A percentile compares a stretch with the other conserved stretches of the same genome.
Conservation (phyloP, 2,329 filamentous ascomycete genomes). For the Neonectria sp. region DNA sequence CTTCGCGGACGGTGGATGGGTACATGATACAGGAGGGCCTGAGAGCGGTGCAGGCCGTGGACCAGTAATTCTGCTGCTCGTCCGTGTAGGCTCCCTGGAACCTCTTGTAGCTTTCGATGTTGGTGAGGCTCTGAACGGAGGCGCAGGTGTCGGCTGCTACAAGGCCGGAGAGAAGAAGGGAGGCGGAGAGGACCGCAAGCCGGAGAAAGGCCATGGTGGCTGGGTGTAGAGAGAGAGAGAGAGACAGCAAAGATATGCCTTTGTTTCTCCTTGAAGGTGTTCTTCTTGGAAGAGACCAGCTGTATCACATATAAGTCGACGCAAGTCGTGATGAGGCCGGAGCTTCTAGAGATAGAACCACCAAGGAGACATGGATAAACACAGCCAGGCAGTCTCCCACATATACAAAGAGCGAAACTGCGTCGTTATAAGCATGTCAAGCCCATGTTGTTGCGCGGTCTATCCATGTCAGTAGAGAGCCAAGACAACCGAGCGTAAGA, state of each 20-base stretch:
- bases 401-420: too few relatives aligned
- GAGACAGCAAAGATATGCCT: neutral
- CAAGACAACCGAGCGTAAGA: too few relatives aligned
- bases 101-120: constrained; percentile 4
- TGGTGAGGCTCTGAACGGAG: constrained; percentile 12
- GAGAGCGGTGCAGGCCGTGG: constrained; percentile 58
- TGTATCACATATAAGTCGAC: too few relatives aligned
- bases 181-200: neutral
- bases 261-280: neutral
- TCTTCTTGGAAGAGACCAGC: neutral
- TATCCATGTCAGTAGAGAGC: too few relatives aligned
- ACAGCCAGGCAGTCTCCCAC: too few relatives aligned
- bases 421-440: too few relatives aligned
- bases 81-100: constrained; percentile 52
- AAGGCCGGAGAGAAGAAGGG: neutral
- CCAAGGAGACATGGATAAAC: too few relatives aligned
- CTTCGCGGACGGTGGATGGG: constrained; percentile 64
- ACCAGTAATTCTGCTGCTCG: constrained; percentile 63
- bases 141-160: constrained; percentile 26
- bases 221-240: neutral
- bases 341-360: too few relatives aligned
- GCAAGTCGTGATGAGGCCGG: too few relatives aligned
- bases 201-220: neutral
- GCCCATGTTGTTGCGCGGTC: too few relatives aligned
- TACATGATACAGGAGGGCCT: constrained; percentile 63